A percentile compares a stretch with the other conserved stretches of the same genome.
These are phyloP conservation scores for Teunomyces barrocoloradensis DNA, from an alignment of 805 yeast species.

Conservation along the genomic window DNA sequence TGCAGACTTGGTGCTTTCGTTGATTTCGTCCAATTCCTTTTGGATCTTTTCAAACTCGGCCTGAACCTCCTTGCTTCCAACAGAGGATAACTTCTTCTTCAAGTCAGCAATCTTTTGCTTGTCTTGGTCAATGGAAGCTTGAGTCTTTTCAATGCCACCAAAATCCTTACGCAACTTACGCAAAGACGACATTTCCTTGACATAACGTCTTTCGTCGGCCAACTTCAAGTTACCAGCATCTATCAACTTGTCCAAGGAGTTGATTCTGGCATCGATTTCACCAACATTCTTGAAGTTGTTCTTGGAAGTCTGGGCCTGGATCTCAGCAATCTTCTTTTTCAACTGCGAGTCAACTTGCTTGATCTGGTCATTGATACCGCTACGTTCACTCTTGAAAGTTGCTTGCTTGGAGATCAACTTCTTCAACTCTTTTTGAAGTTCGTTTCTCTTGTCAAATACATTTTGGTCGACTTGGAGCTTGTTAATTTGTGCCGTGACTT, in stretches of 20 bases:
- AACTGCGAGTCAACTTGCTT: slow-evolving; percentile 64
- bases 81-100: slow-evolving; percentile 61
- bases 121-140: slow-evolving; percentile 75
- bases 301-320: slow-evolving; percentile 69
- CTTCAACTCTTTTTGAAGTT: slow-evolving; percentile 35
- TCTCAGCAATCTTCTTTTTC: slow-evolving; percentile 73
- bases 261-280: slow-evolving; percentile 68
- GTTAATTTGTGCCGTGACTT: slow-evolving; percentile 54
- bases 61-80: slow-evolving; percentile 63
- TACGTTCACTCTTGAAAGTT: slow-evolving; percentile 46
- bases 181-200: slow-evolving; percentile 82
- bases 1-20: slow-evolving; percentile 54
- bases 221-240: slow-evolving; percentile 77
- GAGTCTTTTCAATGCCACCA: slow-evolving; percentile 67
- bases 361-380: slow-evolving; percentile 65
- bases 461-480: slow-evolving; percentile 31
- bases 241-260: slow-evolving; percentile 66
- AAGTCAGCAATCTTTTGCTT: slow-evolving; percentile 71
- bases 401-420: slow-evolving; percentile 46
- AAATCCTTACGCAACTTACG: slow-evolving; percentile 81
- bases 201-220: slow-evolving; percentile 83
- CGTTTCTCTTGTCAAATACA: slow-evolving; percentile 29
- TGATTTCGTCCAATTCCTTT: slow-evolving; percentile 66
- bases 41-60: slow-evolving; percentile 66
- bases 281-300: slow-evolving; percentile 62